Percentiles rank a stretch among this genome's conserved stretches.
Evolutionary conservation across 345 rosid genomes (phyloP).

Genomic region (Gossypium ekmanianum): DNA sequence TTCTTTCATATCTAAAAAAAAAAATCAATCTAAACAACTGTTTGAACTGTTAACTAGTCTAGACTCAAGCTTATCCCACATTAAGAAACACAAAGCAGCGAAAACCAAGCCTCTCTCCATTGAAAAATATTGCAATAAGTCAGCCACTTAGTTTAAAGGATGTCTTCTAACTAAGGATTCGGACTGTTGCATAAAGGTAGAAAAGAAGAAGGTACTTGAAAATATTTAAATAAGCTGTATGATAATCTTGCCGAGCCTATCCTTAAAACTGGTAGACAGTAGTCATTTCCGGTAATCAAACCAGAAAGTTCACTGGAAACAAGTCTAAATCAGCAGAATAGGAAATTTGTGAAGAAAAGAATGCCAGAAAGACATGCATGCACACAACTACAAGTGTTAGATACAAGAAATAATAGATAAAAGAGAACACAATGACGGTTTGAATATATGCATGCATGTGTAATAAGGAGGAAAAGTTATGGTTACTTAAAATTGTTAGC

Average conservation of each 20-base stretch:
- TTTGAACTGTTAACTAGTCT: not conserved
- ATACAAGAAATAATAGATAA: not conserved
- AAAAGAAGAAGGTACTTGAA: not conserved
- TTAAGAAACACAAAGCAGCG: not conserved
- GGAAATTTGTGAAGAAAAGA: not conserved
- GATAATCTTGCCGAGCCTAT: not conserved
- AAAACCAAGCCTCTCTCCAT: not conserved
- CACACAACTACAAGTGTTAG: constrained; percentile 7
- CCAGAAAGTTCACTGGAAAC: constrained; percentile 2
- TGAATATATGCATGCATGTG: not conserved
- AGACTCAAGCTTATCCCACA: not conserved
- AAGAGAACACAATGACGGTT: not conserved
- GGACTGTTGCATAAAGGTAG: not conserved
- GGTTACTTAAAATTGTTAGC: not conserved
- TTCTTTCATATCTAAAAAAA: constrained; percentile 2
- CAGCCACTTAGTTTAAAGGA: not conserved
- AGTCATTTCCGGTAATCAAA: constrained; percentile 3
- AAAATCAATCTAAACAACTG: not conserved
- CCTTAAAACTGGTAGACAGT: not conserved
- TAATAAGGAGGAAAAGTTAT: not conserved
- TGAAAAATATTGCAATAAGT: not conserved
- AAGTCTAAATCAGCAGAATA: not conserved
- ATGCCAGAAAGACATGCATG: not conserved
- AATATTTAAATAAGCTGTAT: not conserved
- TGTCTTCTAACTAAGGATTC: not conserved